phyloP scores from a whole-genome alignment of 306 rosid species.

The Quercus agrifolia region DNA sequence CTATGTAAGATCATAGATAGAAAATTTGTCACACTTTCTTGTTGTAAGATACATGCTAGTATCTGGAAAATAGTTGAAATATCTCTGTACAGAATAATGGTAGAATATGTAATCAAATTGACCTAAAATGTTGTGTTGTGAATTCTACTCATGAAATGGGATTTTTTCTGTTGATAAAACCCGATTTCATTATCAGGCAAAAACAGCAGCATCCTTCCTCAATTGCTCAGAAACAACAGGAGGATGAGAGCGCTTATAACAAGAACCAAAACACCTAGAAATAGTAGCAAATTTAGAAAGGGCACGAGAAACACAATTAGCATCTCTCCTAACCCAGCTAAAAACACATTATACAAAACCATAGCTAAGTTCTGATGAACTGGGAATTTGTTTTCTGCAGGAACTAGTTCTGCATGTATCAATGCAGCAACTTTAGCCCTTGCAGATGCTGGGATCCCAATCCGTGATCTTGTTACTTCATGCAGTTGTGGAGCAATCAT shows the following conservation, averaged over 20 bases:
- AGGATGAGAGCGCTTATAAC: too few species aligned
- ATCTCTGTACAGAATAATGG: not conserved
- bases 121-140: not conserved
- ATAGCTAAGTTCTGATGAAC: too few species aligned
- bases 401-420: constrained; percentile 93
- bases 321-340: too few species aligned
- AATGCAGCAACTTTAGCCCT: constrained; percentile 96
- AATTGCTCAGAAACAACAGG: too few species aligned
- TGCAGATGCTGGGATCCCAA: constrained; percentile 92
- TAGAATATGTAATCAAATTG: not conserved
- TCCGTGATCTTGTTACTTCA: constrained; percentile 88
- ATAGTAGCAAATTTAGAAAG: too few species aligned
- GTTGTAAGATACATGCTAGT: not conserved
- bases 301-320: too few species aligned
- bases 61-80: not conserved
- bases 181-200: too few species aligned
- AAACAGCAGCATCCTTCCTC: too few species aligned
- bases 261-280: too few species aligned
- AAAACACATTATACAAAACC: too few species aligned
- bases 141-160: constrained; percentile 12
- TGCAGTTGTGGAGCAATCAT: constrained; percentile 40
- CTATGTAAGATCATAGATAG: not conserved
- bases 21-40: not conserved
- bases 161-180: too few species aligned
- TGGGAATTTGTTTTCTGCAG: constrained; percentile 26